These are phyloP conservation scores for Aspergillus jensenii DNA, from an alignment of 2,329 filamentous ascomycete species.

Conservation along the genomic window DNA sequence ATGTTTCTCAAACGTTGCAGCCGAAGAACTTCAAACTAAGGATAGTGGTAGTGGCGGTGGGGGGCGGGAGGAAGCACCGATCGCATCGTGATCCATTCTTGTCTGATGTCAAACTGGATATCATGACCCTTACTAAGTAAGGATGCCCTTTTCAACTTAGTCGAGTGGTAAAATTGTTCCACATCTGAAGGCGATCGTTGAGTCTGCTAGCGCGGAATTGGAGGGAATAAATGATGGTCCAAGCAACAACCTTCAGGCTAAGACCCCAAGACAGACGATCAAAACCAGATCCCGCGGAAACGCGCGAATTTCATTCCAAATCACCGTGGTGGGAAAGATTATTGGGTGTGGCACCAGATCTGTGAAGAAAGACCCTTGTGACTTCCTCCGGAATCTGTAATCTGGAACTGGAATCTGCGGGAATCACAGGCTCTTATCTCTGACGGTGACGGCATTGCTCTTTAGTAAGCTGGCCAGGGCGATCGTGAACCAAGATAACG, in stretches of 20 bases:
- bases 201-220: background rate
- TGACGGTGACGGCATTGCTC: background rate
- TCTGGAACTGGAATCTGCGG: background rate
- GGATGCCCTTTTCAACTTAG: no score
- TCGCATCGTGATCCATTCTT: conserved; percentile 7
- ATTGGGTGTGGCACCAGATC: background rate
- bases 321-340: background rate
- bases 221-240: background rate
- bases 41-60: background rate
- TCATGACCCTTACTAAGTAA: no score
- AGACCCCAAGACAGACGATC: background rate
- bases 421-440: background rate
- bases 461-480: background rate
- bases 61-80: background rate
- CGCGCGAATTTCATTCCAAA: background rate
- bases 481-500: no score
- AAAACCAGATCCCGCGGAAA: background rate
- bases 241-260: no score
- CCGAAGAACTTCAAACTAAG: background rate
- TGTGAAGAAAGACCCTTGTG: background rate
- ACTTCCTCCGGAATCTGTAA: background rate
- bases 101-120: no score
- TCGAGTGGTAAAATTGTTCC: no score
- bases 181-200: background rate
- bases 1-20: background rate